A percentile compares a stretch with the other conserved stretches of the same genome.
These are phyloP conservation scores for Alternaria incomplexa DNA, from an alignment of 2,329 filamentous ascomycete genomes.

Conservation along the genomic window DNA sequence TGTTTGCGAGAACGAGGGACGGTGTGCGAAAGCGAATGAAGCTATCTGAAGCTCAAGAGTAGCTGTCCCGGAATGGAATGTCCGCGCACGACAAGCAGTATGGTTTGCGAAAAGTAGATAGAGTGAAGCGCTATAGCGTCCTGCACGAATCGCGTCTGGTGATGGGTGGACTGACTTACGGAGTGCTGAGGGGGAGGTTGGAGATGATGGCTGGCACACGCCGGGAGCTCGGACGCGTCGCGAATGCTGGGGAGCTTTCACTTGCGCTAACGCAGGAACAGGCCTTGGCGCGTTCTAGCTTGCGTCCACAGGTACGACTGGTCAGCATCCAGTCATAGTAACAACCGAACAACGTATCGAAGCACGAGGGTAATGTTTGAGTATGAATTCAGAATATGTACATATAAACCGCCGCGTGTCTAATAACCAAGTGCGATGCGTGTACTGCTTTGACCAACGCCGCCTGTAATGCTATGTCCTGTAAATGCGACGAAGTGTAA, in stretches of 20 bases:
- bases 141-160: neutral
- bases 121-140: neutral
- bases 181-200: neutral
- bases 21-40: neutral
- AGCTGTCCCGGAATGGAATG: neutral
- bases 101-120: neutral
- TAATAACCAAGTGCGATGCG: neutral
- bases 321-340: neutral
- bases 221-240: constrained; percentile 3
- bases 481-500: constrained; percentile 5
- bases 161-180: neutral
- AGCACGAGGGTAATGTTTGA: neutral
- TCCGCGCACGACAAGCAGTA: neutral
- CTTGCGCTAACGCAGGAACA: constrained; percentile 17
- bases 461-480: constrained; percentile 3
- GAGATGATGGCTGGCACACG: neutral
- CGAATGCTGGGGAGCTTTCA: neutral
- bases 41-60: neutral
- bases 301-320: neutral
- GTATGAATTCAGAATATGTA: neutral
- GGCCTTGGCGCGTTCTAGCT: neutral
- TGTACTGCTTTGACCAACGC: constrained; percentile 1
- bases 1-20: neutral
- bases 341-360: neutral
- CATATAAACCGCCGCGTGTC: neutral